Base-by-base conservation (phyloP, 1,284 basidiomycete genomes). In the Pseudozyma flocculosa region DNA sequence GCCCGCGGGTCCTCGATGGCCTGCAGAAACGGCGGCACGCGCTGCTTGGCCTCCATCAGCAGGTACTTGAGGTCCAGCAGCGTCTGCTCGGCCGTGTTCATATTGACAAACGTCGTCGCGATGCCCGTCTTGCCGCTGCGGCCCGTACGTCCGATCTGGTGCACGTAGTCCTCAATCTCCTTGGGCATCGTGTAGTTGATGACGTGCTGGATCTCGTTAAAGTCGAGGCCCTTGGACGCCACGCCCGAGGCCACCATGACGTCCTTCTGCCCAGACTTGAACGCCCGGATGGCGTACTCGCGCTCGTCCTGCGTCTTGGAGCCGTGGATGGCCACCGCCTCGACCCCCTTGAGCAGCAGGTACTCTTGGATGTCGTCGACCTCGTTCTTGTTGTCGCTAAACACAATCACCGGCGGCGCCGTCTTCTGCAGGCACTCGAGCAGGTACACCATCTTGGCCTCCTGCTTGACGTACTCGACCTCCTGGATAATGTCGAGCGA, bases 351-450 rank as follows among this genome's bases (percentile, higher is more conserved):
- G 45, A 97, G 81, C 8, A 99, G 81, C 2, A 98, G 83, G 76
- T 97, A 98, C 76, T 99, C 95, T 66, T 98, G 94, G 41, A 99
- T 97, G 78, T 98, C 93, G 78, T 98, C 95, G 19, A 98, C 95
- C 78, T 98, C 95, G 74, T 97, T 97, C 83, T 99, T 98, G 81
- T 95, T 97, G 78, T 98, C 94, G 67, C 89, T 92, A 79, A 99
- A 98, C 50, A 98, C 86, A 79, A 99, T 96, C 49, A 95, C 92
- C 0, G 95, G 95, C 13, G 95, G 95, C 1, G 95, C 88, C 1
- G 95, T 99, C 82, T 98, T 99, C 78, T 99, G 95, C 55, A 99
- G 79, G 78, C 92, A 95, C 79, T 99, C 95, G 41, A 98, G 82
- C 15, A 98, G 84, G 77, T 97, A 97, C 0, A 97, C 92, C 94